These are phyloP conservation scores for Mycena belliarum DNA, from an alignment of 768 basidiomycete species.

Conservation along the genomic window DNA sequence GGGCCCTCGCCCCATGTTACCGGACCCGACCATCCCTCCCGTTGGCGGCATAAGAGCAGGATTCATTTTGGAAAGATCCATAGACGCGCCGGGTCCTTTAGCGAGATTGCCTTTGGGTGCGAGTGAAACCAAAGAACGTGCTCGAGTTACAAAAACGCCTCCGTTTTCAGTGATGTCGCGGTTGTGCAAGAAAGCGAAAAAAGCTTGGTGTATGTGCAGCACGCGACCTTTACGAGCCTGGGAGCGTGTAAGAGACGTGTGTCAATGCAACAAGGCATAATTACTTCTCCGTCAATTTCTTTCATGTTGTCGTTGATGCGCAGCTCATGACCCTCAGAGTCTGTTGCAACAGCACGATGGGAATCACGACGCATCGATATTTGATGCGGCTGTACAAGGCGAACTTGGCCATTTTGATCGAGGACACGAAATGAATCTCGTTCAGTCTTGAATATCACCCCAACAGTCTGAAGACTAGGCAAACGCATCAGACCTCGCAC, in stretches of 20 bases:
- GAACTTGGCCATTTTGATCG: constrained; percentile 90
- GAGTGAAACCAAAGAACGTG: constrained; percentile 77
- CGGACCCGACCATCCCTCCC: constrained; percentile 82
- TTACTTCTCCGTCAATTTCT: constrained; percentile 85
- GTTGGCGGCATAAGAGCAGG: constrained; percentile 65
- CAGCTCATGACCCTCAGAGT: constrained; percentile 86
- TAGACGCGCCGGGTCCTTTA: constrained; percentile 47
- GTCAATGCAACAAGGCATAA: constrained; percentile 25
- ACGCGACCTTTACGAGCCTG: constrained; percentile 87
- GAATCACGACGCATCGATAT: constrained; percentile 90
- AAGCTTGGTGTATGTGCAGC: constrained; percentile 91
- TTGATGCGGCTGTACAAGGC: constrained; percentile 89
- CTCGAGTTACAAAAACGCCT: constrained; percentile 91
- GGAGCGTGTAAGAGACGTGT: neutral
- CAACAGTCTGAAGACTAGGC: constrained; percentile 83
- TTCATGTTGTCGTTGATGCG: constrained; percentile 89
- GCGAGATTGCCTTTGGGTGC: constrained; percentile 82
- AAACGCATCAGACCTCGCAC: constrained; percentile 1
- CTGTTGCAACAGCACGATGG: constrained; percentile 80
- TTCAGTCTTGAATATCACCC: constrained; percentile 97
- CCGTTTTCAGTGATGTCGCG: constrained; percentile 89
- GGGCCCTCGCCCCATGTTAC: constrained; percentile 75
- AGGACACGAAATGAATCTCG: constrained; percentile 94
- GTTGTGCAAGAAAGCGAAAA: constrained; percentile 93
- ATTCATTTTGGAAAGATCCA: constrained; percentile 92